phyloP scores from a whole-genome alignment of 2,329 filamentous ascomycete species.

The Talaromyces sp. region DNA sequence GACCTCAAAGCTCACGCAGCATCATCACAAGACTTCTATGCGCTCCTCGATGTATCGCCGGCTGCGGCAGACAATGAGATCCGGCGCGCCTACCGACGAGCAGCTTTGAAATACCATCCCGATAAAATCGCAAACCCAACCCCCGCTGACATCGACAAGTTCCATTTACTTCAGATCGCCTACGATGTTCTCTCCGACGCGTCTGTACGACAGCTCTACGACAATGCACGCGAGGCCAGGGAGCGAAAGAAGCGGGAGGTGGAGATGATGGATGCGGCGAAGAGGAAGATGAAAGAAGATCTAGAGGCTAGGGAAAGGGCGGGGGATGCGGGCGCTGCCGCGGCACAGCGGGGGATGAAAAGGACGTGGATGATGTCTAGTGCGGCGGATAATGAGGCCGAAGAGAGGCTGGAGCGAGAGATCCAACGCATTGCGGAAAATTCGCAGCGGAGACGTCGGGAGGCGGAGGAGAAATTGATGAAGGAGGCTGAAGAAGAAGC shows the following conservation, averaged over 20 bases:
- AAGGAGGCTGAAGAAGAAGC: constrained; percentile 44
- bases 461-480: constrained; percentile 46
- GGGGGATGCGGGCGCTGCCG: constrained; percentile 31
- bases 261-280: constrained; percentile 67
- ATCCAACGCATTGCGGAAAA: constrained; percentile 53
- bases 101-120: constrained; percentile 85
- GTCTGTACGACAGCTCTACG: constrained; percentile 70
- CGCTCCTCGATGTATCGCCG: constrained; percentile 64
- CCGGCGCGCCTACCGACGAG: constrained; percentile 77
- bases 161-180: constrained; percentile 81
- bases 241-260: constrained; percentile 66
- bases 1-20: constrained; percentile 56
- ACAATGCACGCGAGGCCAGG: constrained; percentile 68
- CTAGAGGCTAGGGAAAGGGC: constrained; percentile 70
- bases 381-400: constrained; percentile 39
- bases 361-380: constrained; percentile 33
- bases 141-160: constrained; percentile 67
- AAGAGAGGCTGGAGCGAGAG: constrained; percentile 51
- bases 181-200: constrained; percentile 74
- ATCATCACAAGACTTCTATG: constrained; percentile 70
- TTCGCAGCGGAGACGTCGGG: constrained; percentile 49
- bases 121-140: constrained; percentile 77
- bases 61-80: constrained; percentile 68
- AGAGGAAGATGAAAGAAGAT: constrained; percentile 78
- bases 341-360: constrained; percentile 49